These are phyloP conservation scores for Cyclostephanos tholiformis DNA, from an alignment of 108 stramenopile species.

Conservation along the genomic window DNA sequence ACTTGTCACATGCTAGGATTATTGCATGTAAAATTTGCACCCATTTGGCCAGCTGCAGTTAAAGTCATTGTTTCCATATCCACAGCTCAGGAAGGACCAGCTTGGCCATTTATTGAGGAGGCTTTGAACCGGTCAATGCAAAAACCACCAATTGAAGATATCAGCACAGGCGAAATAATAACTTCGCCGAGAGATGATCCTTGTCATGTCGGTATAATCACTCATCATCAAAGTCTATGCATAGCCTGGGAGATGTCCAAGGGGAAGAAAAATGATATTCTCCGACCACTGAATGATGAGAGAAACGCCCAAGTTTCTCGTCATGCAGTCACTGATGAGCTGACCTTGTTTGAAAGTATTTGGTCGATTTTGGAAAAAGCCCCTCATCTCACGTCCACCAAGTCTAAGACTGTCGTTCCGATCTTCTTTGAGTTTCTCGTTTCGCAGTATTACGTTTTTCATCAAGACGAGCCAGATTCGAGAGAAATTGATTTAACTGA, in stretches of 20 bases:
- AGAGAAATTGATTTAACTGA: slow-evolving; percentile 60
- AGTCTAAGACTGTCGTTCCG: slow-evolving; percentile 79
- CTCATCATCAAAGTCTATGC: slow-evolving; percentile 53
- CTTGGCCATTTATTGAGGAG: slow-evolving; percentile 62
- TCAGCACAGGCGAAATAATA: background rate
- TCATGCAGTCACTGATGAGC: slow-evolving; percentile 55
- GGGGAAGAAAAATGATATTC: slow-evolving; percentile 52
- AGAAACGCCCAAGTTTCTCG: slow-evolving; percentile 57
- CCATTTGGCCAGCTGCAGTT: slow-evolving; percentile 69
- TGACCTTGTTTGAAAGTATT: slow-evolving; percentile 58
- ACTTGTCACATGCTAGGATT: slow-evolving; percentile 80
- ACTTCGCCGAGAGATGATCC: slow-evolving; percentile 7
- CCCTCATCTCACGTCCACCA: slow-evolving; percentile 62
- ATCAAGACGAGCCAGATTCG: slow-evolving; percentile 71
- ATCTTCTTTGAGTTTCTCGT: slow-evolving; percentile 76
- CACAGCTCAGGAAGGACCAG: slow-evolving; percentile 49
- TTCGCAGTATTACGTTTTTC: slow-evolving; percentile 72
- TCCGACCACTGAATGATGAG: slow-evolving; percentile 31
- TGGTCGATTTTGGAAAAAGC: slow-evolving; percentile 69
- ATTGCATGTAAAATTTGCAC: slow-evolving; percentile 79
- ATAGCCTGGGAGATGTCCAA: slow-evolving; percentile 65
- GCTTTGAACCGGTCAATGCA: slow-evolving; percentile 49
- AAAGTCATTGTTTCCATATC: slow-evolving; percentile 61
- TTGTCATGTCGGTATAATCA: slow-evolving; percentile 9
- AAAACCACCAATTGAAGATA: slow-evolving; percentile 27